A percentile compares a stretch with the other conserved stretches of the same genome.
Conservation (phyloP, 257 asterid genomes). For the Nicotiana benthamiana region DNA sequence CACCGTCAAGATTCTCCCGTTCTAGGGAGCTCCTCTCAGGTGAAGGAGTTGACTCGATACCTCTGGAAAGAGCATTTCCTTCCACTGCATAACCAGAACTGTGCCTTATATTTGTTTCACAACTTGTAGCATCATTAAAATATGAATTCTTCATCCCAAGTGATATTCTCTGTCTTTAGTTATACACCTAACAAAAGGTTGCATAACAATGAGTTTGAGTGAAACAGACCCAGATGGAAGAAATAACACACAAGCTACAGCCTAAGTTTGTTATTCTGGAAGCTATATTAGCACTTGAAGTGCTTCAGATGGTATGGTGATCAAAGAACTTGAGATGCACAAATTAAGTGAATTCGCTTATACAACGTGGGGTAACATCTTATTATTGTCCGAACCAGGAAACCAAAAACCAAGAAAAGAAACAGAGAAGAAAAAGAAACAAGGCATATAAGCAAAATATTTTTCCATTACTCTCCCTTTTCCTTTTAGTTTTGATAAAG, state of each 20-base stretch:
- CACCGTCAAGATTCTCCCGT: conserved; percentile 12
- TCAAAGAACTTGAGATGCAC: neutral
- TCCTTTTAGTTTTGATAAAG: neutral
- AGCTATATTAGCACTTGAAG: neutral
- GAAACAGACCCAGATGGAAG: neutral
- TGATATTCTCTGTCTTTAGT: conserved; percentile 67
- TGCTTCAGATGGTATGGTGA: neutral
- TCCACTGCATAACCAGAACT: conserved; percentile 16
- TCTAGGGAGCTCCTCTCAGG: conserved; percentile 22
- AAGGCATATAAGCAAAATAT: neutral
- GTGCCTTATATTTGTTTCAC: conserved; percentile 20
- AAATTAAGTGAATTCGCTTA: neutral
- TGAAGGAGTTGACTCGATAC: conserved; percentile 20
- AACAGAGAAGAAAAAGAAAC: neutral
- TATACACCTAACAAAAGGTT: conserved; percentile 58
- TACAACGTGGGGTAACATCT: neutral
- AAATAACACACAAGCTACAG: neutral
- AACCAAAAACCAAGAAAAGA: neutral
- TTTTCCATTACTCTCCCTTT: neutral
- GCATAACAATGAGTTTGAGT: neutral
- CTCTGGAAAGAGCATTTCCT: conserved; percentile 22
- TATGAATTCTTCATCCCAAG: conserved; percentile 90
- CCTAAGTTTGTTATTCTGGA: neutral
- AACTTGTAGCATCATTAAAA: conserved; percentile 32
- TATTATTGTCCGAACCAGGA: neutral